Base-by-base conservation (phyloP, 495 filamentous ascomycete genomes). In the Amorphotheca resinae region DNA sequence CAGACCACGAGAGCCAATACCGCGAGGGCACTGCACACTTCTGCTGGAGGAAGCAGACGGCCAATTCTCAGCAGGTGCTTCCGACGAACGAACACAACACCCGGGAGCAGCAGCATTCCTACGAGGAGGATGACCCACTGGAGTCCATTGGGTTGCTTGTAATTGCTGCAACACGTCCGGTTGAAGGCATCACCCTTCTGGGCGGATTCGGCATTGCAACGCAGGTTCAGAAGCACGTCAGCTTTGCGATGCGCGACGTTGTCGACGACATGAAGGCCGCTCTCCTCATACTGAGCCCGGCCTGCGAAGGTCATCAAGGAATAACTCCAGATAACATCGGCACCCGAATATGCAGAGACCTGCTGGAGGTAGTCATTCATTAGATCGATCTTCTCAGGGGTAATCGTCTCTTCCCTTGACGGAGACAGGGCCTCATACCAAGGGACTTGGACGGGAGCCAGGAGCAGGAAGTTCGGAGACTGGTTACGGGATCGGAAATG, bases 371-470 rank as follows among this genome's bases (percentile, higher is more conserved):
- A 69, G 15, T 62, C 51, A 49, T 78, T 77, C 72, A 80, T 70
- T 23, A 60, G 53, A 31, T 63, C 56, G 28, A 80, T 64, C 36
- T 70, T 65, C 36, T 63, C 57, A 7, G 66, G 68, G 3, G 61
- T 70, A 21, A 78, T 73, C 0, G 66, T 70, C 38, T 51, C 50
- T 32, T 54, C 61, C 21, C 73, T 60, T 15, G 62, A 58, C 9
- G 58, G 59, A 16, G 64, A 68, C 6, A 80, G 52, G n/a, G 47
- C 53, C 9, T 59, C 52, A 44, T 76, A 78, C 30, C 51, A 42
- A n/a, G 76, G 76, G 36, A 67, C 60, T 38, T 67, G 65, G 9
- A 80, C 67, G 1, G 77, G 77, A 1, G 65, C 59, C 32, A 81
- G 51, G 11, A 78, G 53, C 33, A 68, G 46, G 17, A 65, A 56